Conservation (phyloP, 768 basidiomycete species). For the Rhizopogon sp. region DNA sequence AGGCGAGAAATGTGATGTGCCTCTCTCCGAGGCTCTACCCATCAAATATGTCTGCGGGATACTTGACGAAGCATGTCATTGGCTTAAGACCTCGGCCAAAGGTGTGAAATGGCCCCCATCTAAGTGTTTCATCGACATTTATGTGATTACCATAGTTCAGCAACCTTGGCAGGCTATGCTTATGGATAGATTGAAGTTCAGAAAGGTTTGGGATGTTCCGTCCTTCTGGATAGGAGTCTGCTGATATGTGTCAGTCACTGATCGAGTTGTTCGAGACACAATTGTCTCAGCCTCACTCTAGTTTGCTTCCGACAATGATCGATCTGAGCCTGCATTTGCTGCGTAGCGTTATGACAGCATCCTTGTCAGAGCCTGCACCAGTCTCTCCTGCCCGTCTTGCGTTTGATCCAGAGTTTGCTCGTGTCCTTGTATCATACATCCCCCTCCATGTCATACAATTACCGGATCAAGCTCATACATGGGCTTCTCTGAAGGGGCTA, state of each 20-base stretch:
- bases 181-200: neutral
- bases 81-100: conserved; percentile 47
- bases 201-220: neutral
- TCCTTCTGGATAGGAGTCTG: neutral
- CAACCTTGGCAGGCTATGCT: neutral
- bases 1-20: conserved; percentile 81
- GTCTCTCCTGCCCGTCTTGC: conserved; percentile 47
- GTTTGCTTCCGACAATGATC: neutral
- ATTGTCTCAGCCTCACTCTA: neutral
- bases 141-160: neutral
- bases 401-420: conserved; percentile 65
- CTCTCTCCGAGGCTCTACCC: conserved; percentile 61
- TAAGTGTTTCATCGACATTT: neutral
- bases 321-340: neutral
- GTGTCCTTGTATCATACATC: conserved; percentile 61
- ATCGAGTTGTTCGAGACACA: neutral
- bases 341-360: conserved; percentile 31
- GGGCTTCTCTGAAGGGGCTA: conserved; percentile 43
- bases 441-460: conserved; percentile 60
- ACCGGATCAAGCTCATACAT: conserved; percentile 44
- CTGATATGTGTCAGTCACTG: neutral
- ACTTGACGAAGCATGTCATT: conserved; percentile 57
- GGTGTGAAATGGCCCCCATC: conserved; percentile 23
- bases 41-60: conserved; percentile 46
- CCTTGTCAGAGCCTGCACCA: conserved; percentile 31